phyloP scores from a whole-genome alignment of 2,329 filamentous ascomycete genomes.

The Pseudogymnoascus sp. region DNA sequence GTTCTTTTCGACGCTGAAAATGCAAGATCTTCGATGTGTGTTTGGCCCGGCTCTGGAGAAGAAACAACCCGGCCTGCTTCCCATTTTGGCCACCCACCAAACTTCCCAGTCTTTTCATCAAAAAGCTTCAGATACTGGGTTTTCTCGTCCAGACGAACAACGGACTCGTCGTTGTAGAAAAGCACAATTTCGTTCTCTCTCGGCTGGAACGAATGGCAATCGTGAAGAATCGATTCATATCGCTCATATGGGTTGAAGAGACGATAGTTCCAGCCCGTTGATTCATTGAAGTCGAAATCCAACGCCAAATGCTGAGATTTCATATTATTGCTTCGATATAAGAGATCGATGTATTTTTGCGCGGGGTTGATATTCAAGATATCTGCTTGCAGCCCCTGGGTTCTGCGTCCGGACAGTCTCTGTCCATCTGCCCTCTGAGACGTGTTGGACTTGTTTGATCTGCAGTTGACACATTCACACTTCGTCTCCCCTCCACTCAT shows the following conservation, averaged over 20 bases:
- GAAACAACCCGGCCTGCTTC: neutral
- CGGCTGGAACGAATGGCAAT: constrained; percentile 11
- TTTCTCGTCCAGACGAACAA: neutral
- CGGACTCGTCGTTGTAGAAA: neutral
- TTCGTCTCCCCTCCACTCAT: constrained; percentile 9
- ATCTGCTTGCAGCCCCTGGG: neutral
- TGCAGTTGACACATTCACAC: constrained; percentile 11
- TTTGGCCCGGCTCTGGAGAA: neutral
- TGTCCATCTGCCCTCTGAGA: neutral
- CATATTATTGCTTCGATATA: constrained; percentile 3
- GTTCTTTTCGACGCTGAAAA: neutral
- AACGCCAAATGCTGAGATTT: neutral
- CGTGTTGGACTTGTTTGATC: neutral
- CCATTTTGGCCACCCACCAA: constrained; percentile 3
- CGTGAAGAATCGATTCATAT: neutral
- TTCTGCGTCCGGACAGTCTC: neutral
- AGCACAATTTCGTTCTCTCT: constrained; percentile 12
- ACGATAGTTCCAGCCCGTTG: neutral
- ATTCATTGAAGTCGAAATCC: neutral
- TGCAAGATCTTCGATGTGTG: neutral
- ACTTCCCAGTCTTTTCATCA: neutral
- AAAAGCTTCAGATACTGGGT: constrained; percentile 1
- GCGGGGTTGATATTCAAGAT: neutral
- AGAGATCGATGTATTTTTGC: constrained; percentile 9
- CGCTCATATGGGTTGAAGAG: neutral